These are phyloP conservation scores for Colletotrichum sp. DNA, from an alignment of 2,329 filamentous ascomycete genomes.

Conservation along the genomic window DNA sequence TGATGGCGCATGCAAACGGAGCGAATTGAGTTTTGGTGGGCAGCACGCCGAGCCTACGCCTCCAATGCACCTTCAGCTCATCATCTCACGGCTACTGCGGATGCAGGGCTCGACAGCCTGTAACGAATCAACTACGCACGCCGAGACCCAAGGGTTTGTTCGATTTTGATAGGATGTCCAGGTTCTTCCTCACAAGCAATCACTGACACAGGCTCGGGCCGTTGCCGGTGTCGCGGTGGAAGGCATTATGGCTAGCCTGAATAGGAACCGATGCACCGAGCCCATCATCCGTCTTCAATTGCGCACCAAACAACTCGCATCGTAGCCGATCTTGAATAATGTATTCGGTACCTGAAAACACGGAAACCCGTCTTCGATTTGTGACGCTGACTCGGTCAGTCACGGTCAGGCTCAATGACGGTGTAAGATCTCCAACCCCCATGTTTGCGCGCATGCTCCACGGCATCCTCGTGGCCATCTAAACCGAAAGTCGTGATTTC, in stretches of 20 bases:
- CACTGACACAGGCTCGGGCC: neutral
- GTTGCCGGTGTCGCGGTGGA: neutral
- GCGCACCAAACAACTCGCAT: neutral
- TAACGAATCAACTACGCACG: neutral
- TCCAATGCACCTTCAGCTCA: neutral
- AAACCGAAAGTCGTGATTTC: constrained; percentile 33
- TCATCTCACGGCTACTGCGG: neutral
- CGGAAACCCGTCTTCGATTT: neutral
- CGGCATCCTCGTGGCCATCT: constrained; percentile 35
- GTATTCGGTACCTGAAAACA: neutral
- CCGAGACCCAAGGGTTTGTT: neutral
- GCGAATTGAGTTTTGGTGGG: neutral
- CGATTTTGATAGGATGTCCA: neutral
- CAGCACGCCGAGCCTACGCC: neutral
- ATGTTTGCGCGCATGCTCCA: constrained; percentile 24
- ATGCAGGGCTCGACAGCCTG: neutral
- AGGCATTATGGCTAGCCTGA: neutral
- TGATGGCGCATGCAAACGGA: neutral
- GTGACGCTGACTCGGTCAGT: neutral
- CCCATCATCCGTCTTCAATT: neutral
- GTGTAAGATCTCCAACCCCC: constrained; percentile 26
- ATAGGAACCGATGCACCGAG: neutral
- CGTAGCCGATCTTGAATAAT: neutral
- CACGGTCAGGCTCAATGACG: constrained; percentile 1
- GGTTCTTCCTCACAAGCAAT: neutral